Evolutionary conservation across 345 rosid species (phyloP), one percentile per base, ranked within the genome.

Genomic region (Corchorus olitorius): DNA sequence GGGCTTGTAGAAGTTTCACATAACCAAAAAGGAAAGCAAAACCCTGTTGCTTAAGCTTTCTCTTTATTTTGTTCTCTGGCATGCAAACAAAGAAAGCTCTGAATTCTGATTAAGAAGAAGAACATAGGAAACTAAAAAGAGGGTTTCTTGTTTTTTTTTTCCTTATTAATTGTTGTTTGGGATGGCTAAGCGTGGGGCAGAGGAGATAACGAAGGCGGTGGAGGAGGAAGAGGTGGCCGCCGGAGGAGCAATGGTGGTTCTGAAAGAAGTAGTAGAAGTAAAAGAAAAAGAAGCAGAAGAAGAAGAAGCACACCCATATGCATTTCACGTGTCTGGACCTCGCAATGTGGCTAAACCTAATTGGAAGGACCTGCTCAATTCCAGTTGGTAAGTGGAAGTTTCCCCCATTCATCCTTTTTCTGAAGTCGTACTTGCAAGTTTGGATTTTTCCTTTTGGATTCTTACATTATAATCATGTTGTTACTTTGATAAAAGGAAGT

Each of bases 331-430:
- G 5, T 94, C 97, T 1, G 98, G 98, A 5, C 99, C 98, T 56
- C 89, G 98, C 19, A 96, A 96, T 75, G 86, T 92, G 0, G 84
- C 90, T 81, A 83, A 92, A 61, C 97, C 98, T 52, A 96, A 90
- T 48, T 96, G 99, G 98, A 90, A 97, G 87, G 99, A 96, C 67
- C 93, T 96, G 70, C 87, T 93, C 82, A 91, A 46, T 84, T 96
- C 99, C 6, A 96, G 95, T 83, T 96, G 98, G 99, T 96, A 48
- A 68, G 91, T 67, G 4, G 17, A 15, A 46, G n/a, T 46, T 20
- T n/a, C 19, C 15, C 16, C 1, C 15, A 67, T 72, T 56, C 3
- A 41, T n/a, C 43, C 11, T 16, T 16, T 56, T 48, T 20, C 9
- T 7, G 43, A 60, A 63, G 53, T 74, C 63, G 12, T 22, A 73